Evolutionary conservation across 2,329 filamentous ascomycete species (phyloP), one percentile per base, ranked within the genome.

Genomic region (Pestalotiopsis sp.): DNA sequence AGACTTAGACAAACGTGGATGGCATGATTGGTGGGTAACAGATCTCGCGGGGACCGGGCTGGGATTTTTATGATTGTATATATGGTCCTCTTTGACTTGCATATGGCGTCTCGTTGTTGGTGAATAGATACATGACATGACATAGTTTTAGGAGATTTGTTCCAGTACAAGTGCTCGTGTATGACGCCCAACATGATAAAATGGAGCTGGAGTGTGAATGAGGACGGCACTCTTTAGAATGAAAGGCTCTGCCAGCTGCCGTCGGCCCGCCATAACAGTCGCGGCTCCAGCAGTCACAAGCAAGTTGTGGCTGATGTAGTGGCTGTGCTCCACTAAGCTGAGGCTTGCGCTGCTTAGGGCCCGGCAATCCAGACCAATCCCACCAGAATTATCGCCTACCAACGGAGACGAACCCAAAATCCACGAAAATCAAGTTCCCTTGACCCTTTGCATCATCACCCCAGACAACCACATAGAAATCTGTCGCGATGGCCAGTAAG

Each of bases 401-500:
- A 62, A 62, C 59, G 25, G 59, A 39, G 59, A 39, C 59, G 31
- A 20, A 36, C 25, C 59, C 39, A 62, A 62, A 62, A 62, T 62
- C 57, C 59, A 62, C 59, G 59, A 62, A 62, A 62, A 36, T 36
- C 59, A 62, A 27, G 59, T 62, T 39, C 31, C n/a, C 31, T 20
- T n/a, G 59, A 36, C 36, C 59, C 31, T 63, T 62, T 39, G 69
- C 71, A 62, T 62, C 58, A 49, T 59, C 57, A 49, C 66, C 66
- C 39, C 57, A 62, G 58, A 62, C 57, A 52, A 67, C 38, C 25
- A 39, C 60, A 63, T 58, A 57, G 27, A 74, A 73, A 74, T 74
- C 78, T 72, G 78, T 87, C 88, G 85, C 86, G 85, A 92, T 92
- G 90, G 90, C 90, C 86, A 92, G 90, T 91, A 89, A 61, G 60